These are phyloP conservation scores for Tricladium varicosporioides DNA, from an alignment of 2,329 filamentous ascomycete species.

Conservation along the genomic window DNA sequence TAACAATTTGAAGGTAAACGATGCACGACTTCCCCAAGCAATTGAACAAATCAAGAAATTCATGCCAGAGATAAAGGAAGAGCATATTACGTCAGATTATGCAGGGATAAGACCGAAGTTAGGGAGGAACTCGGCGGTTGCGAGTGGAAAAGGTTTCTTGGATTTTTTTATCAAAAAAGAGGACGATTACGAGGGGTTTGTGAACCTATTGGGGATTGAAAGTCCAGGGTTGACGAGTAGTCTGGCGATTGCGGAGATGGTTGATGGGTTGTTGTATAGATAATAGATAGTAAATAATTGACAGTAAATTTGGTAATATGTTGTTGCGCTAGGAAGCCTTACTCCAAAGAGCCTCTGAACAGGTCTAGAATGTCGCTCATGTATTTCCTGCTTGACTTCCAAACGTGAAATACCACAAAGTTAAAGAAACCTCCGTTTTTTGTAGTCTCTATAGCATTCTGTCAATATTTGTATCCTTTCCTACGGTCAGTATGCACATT, in stretches of 20 bases:
- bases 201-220: slow-evolving; percentile 91
- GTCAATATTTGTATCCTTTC: too few relatives aligned
- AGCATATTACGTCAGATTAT: slow-evolving; percentile 75
- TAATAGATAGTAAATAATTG: not conserved
- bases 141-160: slow-evolving; percentile 65
- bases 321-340: too few relatives aligned
- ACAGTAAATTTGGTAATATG: too few relatives aligned
- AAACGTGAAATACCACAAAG: too few relatives aligned
- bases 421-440: too few relatives aligned
- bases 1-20: slow-evolving; percentile 66
- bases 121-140: slow-evolving; percentile 55
- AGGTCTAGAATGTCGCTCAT: too few relatives aligned
- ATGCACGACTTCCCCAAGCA: slow-evolving; percentile 61
- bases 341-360: too few relatives aligned
- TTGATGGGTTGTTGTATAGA: slow-evolving; percentile 42
- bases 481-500: too few relatives aligned
- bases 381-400: too few relatives aligned
- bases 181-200: slow-evolving; percentile 75
- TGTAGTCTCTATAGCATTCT: too few relatives aligned
- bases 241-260: slow-evolving; percentile 80
- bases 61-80: slow-evolving; percentile 68
- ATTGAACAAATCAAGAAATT: slow-evolving; percentile 75
- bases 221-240: slow-evolving; percentile 87
- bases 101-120: slow-evolving; percentile 91
- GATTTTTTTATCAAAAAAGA: slow-evolving; percentile 83